phyloP scores from a whole-genome alignment of 352 stramenopile species.

The Pythium oligandrum region DNA sequence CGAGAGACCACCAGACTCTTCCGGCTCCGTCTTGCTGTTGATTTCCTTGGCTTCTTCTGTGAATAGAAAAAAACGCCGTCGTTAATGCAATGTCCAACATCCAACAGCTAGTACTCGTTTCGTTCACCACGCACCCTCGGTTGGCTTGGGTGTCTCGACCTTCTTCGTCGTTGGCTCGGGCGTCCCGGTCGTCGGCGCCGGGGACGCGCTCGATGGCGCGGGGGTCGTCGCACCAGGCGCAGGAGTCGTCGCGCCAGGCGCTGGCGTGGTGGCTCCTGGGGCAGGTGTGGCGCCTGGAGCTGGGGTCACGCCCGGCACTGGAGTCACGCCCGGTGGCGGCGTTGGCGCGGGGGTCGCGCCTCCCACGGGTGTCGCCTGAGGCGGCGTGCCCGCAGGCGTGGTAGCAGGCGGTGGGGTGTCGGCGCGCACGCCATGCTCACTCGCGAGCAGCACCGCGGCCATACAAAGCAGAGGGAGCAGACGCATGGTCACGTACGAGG shows the following conservation, averaged over 20 bases:
- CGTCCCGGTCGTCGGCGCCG: not conserved
- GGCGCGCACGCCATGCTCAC: too few species aligned
- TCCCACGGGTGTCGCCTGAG: conserved; percentile 11
- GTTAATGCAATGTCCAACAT: too few species aligned
- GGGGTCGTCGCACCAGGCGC: not conserved
- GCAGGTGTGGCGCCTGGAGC: conserved; percentile 1
- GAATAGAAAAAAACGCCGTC: too few species aligned
- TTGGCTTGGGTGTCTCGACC: not conserved
- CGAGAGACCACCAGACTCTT: conserved; percentile 3
- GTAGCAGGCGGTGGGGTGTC: too few species aligned
- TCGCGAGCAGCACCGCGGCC: too few species aligned
- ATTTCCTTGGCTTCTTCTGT: too few species aligned
- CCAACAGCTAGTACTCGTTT: too few species aligned
- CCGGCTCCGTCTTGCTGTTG: too few species aligned
- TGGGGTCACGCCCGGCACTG: conserved; percentile 4
- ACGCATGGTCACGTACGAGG: too few species aligned
- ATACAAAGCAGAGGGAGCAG: too few species aligned
- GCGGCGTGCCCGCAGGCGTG: not conserved
- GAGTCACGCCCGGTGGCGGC: not conserved
- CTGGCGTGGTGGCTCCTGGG: not conserved
- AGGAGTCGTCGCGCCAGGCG: not conserved
- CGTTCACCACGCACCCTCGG: too few species aligned
- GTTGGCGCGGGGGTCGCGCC: conserved; percentile 2
- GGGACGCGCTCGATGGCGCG: not conserved
- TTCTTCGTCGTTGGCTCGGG: not conserved